A percentile compares a stretch with the other conserved stretches of the same genome.
These are phyloP conservation scores for Paramecium bursaria DNA, from an alignment of 73 alveolate species.

Conservation along the genomic window DNA sequence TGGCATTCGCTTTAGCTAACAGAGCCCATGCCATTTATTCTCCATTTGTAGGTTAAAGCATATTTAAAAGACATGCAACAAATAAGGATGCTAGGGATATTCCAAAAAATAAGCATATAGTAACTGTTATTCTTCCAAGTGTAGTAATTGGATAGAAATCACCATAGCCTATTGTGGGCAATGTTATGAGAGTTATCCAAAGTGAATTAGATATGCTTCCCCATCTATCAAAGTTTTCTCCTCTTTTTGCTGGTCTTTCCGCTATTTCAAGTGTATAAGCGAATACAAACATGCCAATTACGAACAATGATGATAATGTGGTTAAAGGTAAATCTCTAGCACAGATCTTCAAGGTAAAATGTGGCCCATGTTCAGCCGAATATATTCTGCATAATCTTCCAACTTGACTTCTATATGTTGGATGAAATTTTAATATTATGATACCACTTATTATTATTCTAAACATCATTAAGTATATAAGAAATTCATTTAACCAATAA, in stretches of 20 bases:
- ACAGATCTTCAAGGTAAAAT: neutral
- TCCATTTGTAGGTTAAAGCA: neutral
- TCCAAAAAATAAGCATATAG: constrained; percentile 21
- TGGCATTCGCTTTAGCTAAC: constrained; percentile 11
- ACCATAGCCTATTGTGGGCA: constrained; percentile 61
- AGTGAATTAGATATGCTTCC: neutral
- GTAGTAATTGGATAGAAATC: constrained; percentile 53
- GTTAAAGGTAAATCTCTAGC: constrained; percentile 8
- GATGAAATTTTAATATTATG: constrained; percentile 4
- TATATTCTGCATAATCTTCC: constrained; percentile 50
- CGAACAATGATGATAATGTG: constrained; percentile 2
- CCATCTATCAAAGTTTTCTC: neutral
- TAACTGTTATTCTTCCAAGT: constrained; percentile 37
- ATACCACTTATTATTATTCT: neutral
- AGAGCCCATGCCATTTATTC: constrained; percentile 51
- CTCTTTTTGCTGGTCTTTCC: constrained; percentile 15
- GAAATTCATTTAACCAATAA: constrained; percentile 19
- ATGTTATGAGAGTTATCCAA: constrained; percentile 32
- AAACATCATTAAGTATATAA: neutral
- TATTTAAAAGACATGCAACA: constrained; percentile 1
- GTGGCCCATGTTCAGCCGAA: neutral
- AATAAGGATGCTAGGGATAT: constrained; percentile 10
- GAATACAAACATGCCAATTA: constrained; percentile 24
- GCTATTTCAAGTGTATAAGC: constrained; percentile 27
- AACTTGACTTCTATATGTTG: neutral